Evolutionary conservation across 2,329 filamentous ascomycete genomes (phyloP), one percentile per base, ranked within the genome.

Genomic region (Aspergillus fischeri): DNA sequence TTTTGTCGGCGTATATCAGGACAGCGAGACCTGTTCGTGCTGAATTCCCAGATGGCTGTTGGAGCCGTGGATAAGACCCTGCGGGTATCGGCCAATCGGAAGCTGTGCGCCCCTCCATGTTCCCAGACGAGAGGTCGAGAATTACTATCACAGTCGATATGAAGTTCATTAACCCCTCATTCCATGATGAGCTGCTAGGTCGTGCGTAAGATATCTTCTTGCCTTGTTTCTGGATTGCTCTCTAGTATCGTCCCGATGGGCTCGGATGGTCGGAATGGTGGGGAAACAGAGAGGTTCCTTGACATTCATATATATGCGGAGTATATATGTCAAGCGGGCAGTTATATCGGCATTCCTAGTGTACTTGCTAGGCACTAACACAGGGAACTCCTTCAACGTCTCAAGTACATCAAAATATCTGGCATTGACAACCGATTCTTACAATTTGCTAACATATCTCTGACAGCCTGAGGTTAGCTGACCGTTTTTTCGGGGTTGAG

Each of bases 91-190:
- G 62, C 74, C 74, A 76, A 76, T 76, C 66, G 69, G 55, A 63
- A 56, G 29, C 28, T 53, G 59, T 58, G 60, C 59, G 64, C 69
- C 70, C 72, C 72, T 73, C 73, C 72, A 74, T 73, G 71, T 63
- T 59, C 66, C 60, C 64, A 47, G 65, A 69, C 53, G 69, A 73
- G 66, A 73, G 70, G 72, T 55, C 44, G 44, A 47, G 44, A 47
- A 47, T 57, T 42, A 60, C 57, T 58, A 55, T 58, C 50, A 54
- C 60, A 55, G 52, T 59, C 27, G 51, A 59, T 44, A 59, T 53
- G 58, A 52, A 28, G 41, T 44, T 49, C 54, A 51, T 42, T 29
- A 35, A 25, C 48, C 49, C 52, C 45, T 57, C 17, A 24, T 58
- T 35, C 29, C 53, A 45, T 41, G 38, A 27, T 51, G 35, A 28